Evolutionary conservation across 495 filamentous ascomycete species (phyloP), one percentile per base, ranked within the genome.

Genomic region (Podospora fimiseda): DNA sequence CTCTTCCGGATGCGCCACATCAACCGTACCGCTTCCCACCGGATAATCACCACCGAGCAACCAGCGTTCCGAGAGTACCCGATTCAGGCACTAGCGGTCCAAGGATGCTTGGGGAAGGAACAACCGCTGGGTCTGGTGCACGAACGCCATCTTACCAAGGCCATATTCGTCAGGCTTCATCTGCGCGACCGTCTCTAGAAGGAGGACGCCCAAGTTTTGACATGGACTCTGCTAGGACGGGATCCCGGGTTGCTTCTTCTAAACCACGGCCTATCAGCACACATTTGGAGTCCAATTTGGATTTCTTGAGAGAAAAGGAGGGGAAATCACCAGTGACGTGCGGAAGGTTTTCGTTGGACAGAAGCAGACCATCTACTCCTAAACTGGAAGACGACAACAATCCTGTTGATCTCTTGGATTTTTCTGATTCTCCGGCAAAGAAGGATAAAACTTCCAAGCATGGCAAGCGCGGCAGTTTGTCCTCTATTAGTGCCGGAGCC

Each of bases 381-480:
- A 9, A 75, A 76, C 33, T 81, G 83, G n/a, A 81, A 82, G 36
- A 75, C 73, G 36, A 85, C 82, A 51, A 94, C 82, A 51, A 94
- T 96, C 48, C 77, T 83, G 81, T 96, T 15, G 92, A 95, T 49
- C 97, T 89, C 62, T 74, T 96, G 2, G 86, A 21, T 80, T 81
- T 0, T 88, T 88, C 76, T 91, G 96, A 64, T 77, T 79, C 33
- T 69, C 74, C 2, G 81, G 84, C 83, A 46, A 83, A 86, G 58
- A 89, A 90, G 58, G 81, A 89, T 13, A 76, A 73, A 43, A 79
- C 78, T 55, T 73, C 70, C 46, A 90, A 87, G 53, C 89, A 95
- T 60, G 70, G 68, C 42, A 96, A 96, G 63, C 85, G 90, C 30
- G 76, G 86, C 18, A 95, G 89, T 64, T 74, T 98, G 50, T 84